These are phyloP conservation scores for Hymenochaete sp. DNA, from an alignment of 1,284 basidiomycete species.

Conservation along the genomic window DNA sequence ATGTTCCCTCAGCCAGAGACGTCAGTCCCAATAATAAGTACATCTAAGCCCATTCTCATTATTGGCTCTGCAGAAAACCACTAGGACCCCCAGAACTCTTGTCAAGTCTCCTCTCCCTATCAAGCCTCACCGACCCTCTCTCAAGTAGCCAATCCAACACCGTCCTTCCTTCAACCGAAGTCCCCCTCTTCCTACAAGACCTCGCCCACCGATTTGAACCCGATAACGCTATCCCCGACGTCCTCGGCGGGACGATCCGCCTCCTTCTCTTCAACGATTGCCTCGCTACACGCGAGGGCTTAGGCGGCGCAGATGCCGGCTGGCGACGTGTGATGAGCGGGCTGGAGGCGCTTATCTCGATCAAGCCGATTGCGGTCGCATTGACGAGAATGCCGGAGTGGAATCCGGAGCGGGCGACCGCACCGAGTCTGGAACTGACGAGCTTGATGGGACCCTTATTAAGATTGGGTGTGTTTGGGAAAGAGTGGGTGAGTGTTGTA, in stretches of 20 bases:
- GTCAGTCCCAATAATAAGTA: constrained; percentile 34
- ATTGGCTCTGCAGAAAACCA: constrained; percentile 39
- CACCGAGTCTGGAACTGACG: constrained; percentile 51
- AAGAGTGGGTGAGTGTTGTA: constrained; percentile 68
- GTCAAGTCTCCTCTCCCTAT: constrained; percentile 63
- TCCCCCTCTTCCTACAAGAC: constrained; percentile 66
- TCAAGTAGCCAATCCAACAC: constrained; percentile 33
- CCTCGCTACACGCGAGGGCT: constrained; percentile 53
- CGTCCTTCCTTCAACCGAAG: constrained; percentile 42
- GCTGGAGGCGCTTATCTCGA: constrained; percentile 69
- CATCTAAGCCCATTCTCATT: constrained; percentile 10
- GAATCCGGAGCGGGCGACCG: constrained; percentile 53
- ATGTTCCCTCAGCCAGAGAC: constrained; percentile 88
- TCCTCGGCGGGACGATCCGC: constrained; percentile 46
- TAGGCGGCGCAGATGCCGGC: constrained; percentile 57
- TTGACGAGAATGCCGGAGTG: constrained; percentile 66
- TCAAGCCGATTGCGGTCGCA: constrained; percentile 79
- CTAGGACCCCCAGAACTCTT: constrained; percentile 75
- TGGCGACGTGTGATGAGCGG: constrained; percentile 88
- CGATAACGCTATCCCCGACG: constrained; percentile 33
- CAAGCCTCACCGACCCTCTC: constrained; percentile 53
- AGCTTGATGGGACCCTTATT: constrained; percentile 77
- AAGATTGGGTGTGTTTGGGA: constrained; percentile 73
- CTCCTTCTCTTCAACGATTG: constrained; percentile 54
- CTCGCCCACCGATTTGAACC: constrained; percentile 58